These are phyloP conservation scores for Kodamaea anthophila DNA, from an alignment of 1,139 yeast species.

Conservation along the genomic window DNA sequence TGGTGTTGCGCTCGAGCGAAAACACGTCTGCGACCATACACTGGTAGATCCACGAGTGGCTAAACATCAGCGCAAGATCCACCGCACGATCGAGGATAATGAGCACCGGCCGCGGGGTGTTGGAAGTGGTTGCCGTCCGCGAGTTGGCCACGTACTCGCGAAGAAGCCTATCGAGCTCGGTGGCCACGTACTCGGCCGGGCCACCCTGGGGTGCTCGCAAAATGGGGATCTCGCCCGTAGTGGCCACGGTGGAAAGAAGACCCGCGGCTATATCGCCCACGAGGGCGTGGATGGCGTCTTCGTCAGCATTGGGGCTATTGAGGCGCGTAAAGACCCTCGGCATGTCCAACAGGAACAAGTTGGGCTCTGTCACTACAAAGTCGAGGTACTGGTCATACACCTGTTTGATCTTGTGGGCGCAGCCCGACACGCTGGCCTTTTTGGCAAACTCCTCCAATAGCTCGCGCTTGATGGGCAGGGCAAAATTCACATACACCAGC, in stretches of 20 bases:
- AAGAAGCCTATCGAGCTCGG: conserved; percentile 71
- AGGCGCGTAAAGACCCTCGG: conserved; percentile 60
- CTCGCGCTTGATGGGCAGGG: conserved; percentile 70
- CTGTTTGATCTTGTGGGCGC: conserved; percentile 67
- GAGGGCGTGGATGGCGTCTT: conserved; percentile 61
- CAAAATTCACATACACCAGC: conserved; percentile 76
- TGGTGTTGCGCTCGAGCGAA: conserved; percentile 70
- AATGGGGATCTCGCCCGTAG: conserved; percentile 76
- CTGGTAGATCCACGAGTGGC: conserved; percentile 97
- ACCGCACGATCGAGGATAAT: conserved; percentile 81
- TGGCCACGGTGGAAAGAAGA: conserved; percentile 69
- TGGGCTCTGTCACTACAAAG: conserved; percentile 88
- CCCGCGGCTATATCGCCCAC: conserved; percentile 76
- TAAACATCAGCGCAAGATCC: conserved; percentile 88
- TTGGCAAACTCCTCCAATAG: conserved; percentile 86
- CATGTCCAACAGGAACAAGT: conserved; percentile 74
- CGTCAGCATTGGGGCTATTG: conserved; percentile 66
- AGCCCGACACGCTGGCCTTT: conserved; percentile 66
- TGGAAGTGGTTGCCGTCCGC: conserved; percentile 1
- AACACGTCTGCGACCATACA: conserved; percentile 94
- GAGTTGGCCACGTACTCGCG: conserved; percentile 66
- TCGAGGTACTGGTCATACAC: conserved; percentile 91
- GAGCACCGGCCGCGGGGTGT: conserved; percentile 65
- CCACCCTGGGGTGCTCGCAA: conserved; percentile 90
- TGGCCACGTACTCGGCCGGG: conserved; percentile 92